Evolutionary conservation across 768 basidiomycete genomes (phyloP).

Genomic region (Boletus rubropictus): DNA sequence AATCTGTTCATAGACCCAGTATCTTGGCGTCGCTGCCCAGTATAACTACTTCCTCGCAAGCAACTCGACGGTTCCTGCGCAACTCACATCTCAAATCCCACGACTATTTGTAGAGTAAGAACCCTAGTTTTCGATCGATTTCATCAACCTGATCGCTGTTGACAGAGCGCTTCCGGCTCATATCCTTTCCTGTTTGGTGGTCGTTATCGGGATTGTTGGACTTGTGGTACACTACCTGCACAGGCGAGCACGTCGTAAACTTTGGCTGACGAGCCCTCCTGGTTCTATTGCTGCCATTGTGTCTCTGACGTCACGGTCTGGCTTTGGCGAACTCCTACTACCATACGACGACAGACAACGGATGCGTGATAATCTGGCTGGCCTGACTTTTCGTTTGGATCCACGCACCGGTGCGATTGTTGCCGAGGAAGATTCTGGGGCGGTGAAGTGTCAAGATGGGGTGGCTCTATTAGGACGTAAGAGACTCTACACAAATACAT

Average conservation of each 20-base stretch:
- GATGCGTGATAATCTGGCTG: constrained; percentile 44
- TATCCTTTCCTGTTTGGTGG: constrained; percentile 42
- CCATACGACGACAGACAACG: constrained; percentile 49
- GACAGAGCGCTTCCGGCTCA: constrained; percentile 50
- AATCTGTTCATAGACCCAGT: constrained; percentile 40
- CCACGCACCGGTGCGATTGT: constrained; percentile 56
- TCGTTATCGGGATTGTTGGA: constrained; percentile 45
- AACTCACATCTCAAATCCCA: constrained; percentile 38
- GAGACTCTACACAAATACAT: constrained; percentile 1
- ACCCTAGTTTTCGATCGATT: background rate
- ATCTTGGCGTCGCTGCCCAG: constrained; percentile 53
- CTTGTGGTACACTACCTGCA: constrained; percentile 44
- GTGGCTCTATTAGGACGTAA: constrained; percentile 13
- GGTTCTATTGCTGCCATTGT: constrained; percentile 55
- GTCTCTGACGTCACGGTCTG: constrained; percentile 54
- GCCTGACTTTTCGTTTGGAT: constrained; percentile 52
- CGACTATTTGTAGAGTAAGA: constrained; percentile 57
- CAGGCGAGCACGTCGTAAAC: constrained; percentile 39
- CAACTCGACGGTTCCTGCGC: constrained; percentile 36
- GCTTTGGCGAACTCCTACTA: constrained; percentile 54
- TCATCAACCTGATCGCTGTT: constrained; percentile 1
- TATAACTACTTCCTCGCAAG: constrained; percentile 50
- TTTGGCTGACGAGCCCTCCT: constrained; percentile 51
- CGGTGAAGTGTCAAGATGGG: constrained; percentile 6
- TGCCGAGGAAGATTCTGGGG: constrained; percentile 41